Evolutionary conservation across 78 protist genomes (phyloP).

Genomic region (Chrysochromulina parva): DNA sequence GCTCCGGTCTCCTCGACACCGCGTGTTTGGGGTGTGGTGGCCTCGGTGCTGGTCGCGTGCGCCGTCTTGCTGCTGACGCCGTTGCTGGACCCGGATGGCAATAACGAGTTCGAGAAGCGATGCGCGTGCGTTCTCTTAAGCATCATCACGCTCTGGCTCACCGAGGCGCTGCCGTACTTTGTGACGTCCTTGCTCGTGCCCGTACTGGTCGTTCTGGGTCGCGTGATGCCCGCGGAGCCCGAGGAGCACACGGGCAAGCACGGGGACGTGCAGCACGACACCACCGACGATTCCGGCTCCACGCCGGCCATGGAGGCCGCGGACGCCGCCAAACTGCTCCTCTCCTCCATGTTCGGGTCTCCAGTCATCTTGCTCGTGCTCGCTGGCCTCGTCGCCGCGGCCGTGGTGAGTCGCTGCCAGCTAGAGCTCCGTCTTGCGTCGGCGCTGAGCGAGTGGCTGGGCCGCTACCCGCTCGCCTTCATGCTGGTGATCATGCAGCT

Average conservation of each 20-base stretch:
- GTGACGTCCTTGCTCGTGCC: slow-evolving; percentile 7
- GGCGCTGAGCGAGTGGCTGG: neutral
- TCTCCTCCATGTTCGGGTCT: neutral
- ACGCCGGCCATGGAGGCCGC: too few relatives aligned
- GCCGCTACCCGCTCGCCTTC: neutral
- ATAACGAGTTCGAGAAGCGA: neutral
- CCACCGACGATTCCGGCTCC: too few relatives aligned
- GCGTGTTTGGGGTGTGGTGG: too few relatives aligned
- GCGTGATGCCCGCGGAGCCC: neutral
- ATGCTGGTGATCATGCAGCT: neutral
- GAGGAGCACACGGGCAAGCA: neutral
- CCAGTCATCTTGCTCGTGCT: neutral
- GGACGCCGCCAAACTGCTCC: neutral
- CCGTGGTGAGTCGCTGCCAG: neutral
- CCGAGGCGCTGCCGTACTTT: neutral
- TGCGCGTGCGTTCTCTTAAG: neutral
- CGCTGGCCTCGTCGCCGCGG: neutral
- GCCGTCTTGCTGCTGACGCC: neutral
- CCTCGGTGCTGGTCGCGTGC: neutral
- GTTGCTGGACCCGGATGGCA: neutral
- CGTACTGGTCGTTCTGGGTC: neutral
- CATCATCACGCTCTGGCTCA: neutral
- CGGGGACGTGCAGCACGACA: too few relatives aligned
- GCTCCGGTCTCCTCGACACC: too few relatives aligned
- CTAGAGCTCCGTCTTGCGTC: neutral